Evolutionary conservation across 495 filamentous ascomycete genomes (phyloP), one percentile per base, ranked within the genome.

Genomic region (Hyaloscypha hepaticicola): DNA sequence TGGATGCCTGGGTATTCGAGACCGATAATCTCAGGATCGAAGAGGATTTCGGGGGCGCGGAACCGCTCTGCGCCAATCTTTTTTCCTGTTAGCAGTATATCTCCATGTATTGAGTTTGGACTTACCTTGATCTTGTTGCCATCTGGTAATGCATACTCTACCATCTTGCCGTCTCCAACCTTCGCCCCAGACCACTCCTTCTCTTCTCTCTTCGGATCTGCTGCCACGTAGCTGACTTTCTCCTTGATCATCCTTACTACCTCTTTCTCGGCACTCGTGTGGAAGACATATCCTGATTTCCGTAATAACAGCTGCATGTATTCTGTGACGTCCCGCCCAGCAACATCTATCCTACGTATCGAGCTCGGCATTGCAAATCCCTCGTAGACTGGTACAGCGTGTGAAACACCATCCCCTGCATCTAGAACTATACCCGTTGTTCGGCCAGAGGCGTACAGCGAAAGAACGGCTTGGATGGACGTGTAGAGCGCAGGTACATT

Each of bases 221-320:
- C 75, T 51, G 96, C 93, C 22, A 99, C 89, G 70, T 99, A 99
- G 56, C 89, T 88, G 52, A 90, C 85, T 74, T 91, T 89, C 84
- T 99, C 95, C 80, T 99, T 99, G 73, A 99, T 97, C 77, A 90
- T 85, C 64, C 94, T 87, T 57, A 99, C 95, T 31, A 97, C 90
- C 79, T 99, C 95, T 79, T 97, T 97, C 81, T 99, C 95, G 16
- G 95, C 95, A 75, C 92, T 96, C 9, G 95, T 99, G 76, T 97
- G 94, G 74, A 99, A 93, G 27, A 97, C 88, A 72, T 94, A 91
- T 27, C 95, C 95, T 71, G 88, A 89, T 79, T 97, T 97, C 64
- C 96, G 86, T 60, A 99, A 84, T 63, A 98, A 79, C 64, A 89
- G 85, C 76, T 98, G 96, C 78, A 99, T 78, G 73, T 98, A 87